Conservation (phyloP, 1,284 basidiomycete genomes). For the Marasmius fiardii region DNA sequence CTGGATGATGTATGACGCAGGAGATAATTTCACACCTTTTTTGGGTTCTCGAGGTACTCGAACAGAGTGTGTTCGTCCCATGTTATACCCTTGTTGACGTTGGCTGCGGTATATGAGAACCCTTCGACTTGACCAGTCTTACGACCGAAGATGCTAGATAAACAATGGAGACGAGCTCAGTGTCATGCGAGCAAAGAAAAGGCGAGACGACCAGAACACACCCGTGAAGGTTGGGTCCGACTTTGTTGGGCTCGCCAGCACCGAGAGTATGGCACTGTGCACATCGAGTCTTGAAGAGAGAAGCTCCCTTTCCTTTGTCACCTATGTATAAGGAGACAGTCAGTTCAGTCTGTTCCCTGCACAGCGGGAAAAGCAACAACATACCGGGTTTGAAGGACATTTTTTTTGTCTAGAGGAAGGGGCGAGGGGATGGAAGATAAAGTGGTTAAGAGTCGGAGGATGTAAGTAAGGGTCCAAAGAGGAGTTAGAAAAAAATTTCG, state of each 20-base stretch:
- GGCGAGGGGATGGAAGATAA: conserved; percentile 19
- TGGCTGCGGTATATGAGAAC: conserved; percentile 94
- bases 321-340: conserved; percentile 42
- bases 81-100: conserved; percentile 90
- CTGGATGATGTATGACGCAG: neutral
- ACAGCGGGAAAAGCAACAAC: conserved; percentile 5
- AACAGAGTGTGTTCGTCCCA: conserved; percentile 91
- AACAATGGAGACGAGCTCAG: conserved; percentile 3
- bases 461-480: conserved; percentile 19
- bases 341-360: neutral
- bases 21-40: conserved; percentile 62
- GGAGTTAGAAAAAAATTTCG: conserved; percentile 4
- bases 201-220: conserved; percentile 34
- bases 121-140: conserved; percentile 86
- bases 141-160: conserved; percentile 72
- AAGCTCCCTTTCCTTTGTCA: conserved; percentile 86
- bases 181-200: neutral
- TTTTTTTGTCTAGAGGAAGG: conserved; percentile 19
- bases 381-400: conserved; percentile 43
- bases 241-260: conserved; percentile 82
- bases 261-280: conserved; percentile 96
- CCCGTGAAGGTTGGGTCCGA: conserved; percentile 96
- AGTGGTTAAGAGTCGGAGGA: conserved; percentile 23
- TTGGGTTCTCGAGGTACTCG: conserved; percentile 94
- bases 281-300: conserved; percentile 95